A percentile compares a stretch with the other conserved stretches of the same genome.
phyloP scores from a whole-genome alignment of 208 protist species.

The Acanthamoeba rhysodes region DNA sequence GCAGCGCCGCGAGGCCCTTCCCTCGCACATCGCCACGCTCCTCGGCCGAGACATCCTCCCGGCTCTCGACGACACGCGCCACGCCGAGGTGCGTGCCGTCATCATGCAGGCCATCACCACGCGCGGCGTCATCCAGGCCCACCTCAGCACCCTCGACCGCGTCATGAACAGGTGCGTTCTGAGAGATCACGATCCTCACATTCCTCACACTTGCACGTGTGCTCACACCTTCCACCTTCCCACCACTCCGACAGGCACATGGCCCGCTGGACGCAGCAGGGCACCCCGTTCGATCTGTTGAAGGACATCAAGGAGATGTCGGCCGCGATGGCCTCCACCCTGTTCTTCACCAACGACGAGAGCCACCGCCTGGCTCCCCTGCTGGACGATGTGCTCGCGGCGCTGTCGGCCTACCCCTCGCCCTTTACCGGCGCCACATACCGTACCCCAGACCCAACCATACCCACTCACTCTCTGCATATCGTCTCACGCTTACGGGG shows the following conservation, averaged over 20 bases:
- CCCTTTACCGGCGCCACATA: neutral
- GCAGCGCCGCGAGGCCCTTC: conserved; percentile 8
- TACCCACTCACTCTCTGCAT: no score
- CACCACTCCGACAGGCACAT: neutral
- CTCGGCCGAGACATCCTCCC: conserved; percentile 8
- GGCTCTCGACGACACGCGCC: neutral
- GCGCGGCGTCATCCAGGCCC: neutral
- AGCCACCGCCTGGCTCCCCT: neutral
- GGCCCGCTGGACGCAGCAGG: neutral
- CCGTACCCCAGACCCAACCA: neutral
- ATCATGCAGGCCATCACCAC: conserved; percentile 52
- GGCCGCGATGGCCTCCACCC: neutral
- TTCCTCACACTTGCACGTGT: no score
- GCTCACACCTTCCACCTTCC: no score
- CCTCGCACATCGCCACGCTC: neutral
- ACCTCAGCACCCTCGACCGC: neutral
- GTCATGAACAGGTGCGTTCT: conserved; percentile 7
- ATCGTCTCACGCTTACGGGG: neutral
- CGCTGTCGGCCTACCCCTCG: neutral
- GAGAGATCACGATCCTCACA: no score
- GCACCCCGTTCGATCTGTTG: neutral
- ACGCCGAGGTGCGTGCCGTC: conserved; percentile 17
- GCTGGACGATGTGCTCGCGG: neutral
- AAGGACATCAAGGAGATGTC: neutral
- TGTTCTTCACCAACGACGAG: conserved; percentile 19